Evolutionary conservation across 2,329 filamentous ascomycete genomes (phyloP).

Genomic region (Paecilomyces fulvus): DNA sequence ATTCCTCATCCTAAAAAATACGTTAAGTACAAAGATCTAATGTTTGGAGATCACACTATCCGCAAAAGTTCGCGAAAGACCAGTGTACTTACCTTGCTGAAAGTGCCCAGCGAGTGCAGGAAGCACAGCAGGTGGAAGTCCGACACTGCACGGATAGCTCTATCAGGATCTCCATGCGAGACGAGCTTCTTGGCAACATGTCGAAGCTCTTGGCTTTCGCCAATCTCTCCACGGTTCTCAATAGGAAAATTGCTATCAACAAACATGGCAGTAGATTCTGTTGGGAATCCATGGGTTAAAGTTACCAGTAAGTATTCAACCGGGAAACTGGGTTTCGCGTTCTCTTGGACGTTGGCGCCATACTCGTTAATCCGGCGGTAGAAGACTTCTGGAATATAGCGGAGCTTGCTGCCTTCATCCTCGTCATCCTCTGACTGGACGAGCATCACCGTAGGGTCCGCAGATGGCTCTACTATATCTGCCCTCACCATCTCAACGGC

Average conservation of each 20-base stretch:
- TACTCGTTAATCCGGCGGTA: slow-evolving; percentile 95
- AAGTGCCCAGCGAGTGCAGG: slow-evolving; percentile 67
- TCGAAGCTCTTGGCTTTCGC: slow-evolving; percentile 72
- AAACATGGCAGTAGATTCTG: slow-evolving; percentile 68
- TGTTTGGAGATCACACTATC: slow-evolving; percentile 2
- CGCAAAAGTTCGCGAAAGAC: background rate
- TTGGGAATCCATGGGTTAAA: slow-evolving; percentile 91
- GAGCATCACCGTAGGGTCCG: slow-evolving; percentile 87
- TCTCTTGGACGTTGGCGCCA: slow-evolving; percentile 90
- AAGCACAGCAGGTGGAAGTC: slow-evolving; percentile 95
- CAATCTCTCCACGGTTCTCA: slow-evolving; percentile 82
- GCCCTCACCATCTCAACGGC: slow-evolving; percentile 95
- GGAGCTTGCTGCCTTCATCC: slow-evolving; percentile 55
- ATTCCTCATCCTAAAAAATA: slow-evolving; percentile 67
- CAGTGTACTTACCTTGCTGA: slow-evolving; percentile 63
- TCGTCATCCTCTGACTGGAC: slow-evolving; percentile 88
- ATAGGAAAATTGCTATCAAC: slow-evolving; percentile 67
- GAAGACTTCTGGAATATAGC: slow-evolving; percentile 97
- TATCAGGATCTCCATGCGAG: slow-evolving; percentile 51
- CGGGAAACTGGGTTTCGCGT: slow-evolving; percentile 91
- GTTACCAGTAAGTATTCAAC: slow-evolving; percentile 96
- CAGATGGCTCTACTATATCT: slow-evolving; percentile 89
- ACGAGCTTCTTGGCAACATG: slow-evolving; percentile 62
- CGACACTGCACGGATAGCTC: slow-evolving; percentile 62
- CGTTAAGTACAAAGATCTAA: background rate